A percentile compares a stretch with the other conserved stretches of the same genome.
These are phyloP conservation scores for Microascus cirrosus DNA, from an alignment of 2,329 filamentous ascomycete species.

Conservation along the genomic window DNA sequence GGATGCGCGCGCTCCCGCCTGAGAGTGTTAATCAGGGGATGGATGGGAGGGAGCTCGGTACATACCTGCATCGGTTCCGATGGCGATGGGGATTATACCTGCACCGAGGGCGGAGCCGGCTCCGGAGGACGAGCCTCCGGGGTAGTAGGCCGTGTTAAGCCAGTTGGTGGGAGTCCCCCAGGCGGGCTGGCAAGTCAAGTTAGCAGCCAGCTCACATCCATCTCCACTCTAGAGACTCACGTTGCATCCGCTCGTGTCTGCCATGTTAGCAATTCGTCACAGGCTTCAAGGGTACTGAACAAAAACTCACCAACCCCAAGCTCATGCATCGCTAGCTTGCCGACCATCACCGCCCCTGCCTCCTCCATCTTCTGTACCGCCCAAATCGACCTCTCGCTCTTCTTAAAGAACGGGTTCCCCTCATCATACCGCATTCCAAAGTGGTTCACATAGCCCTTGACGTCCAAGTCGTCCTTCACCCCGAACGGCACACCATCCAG, in stretches of 20 bases:
- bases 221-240: constrained; percentile 16
- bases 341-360: constrained; percentile 63
- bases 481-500: constrained; percentile 76
- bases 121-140: constrained; percentile 72
- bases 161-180: constrained; percentile 71
- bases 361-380: constrained; percentile 61
- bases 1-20: constrained; percentile 62
- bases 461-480: constrained; percentile 70
- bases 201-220: not conserved
- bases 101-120: constrained; percentile 58
- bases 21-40: not conserved
- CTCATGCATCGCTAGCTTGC: constrained; percentile 73
- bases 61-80: constrained; percentile 55
- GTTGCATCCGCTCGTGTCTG: constrained; percentile 77
- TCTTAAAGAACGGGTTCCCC: constrained; percentile 35
- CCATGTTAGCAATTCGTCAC: not conserved
- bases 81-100: constrained; percentile 62
- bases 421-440: constrained; percentile 53
- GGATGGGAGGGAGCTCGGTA: constrained; percentile 1
- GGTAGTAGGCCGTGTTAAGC: constrained; percentile 65
- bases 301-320: constrained; percentile 50
- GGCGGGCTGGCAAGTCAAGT: constrained; percentile 37
- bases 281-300: constrained; percentile 4
- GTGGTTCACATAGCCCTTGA: constrained; percentile 59
- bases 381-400: constrained; percentile 50